A percentile compares a stretch with the other conserved stretches of the same genome.
These are phyloP conservation scores for Oryza meridionalis DNA, from an alignment of 176 grass and related monocot species.

Conservation along the genomic window DNA sequence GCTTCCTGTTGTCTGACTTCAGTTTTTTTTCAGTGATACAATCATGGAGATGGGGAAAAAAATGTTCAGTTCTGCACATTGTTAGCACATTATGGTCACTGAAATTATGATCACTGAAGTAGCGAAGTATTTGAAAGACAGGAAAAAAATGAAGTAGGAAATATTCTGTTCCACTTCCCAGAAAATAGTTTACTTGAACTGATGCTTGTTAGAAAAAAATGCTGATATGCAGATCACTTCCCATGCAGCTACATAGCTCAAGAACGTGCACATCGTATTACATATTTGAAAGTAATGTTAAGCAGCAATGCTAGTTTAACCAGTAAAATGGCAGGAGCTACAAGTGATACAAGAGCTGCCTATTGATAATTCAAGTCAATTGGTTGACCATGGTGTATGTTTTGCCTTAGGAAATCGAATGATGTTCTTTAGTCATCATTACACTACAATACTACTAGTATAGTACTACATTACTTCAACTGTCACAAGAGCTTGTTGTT, in stretches of 20 bases:
- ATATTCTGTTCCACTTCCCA: neutral
- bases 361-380: slow-evolving; percentile 45
- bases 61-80: neutral
- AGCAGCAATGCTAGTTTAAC: slow-evolving; percentile 7
- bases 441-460: slow-evolving; percentile 5
- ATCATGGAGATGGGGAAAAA: neutral
- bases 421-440: slow-evolving; percentile 45
- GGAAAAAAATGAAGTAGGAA: neutral
- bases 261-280: neutral
- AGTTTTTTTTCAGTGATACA: neutral
- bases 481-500: slow-evolving; percentile 17
- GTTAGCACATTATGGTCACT: neutral
- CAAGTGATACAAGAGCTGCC: slow-evolving; percentile 23
- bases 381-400: slow-evolving; percentile 41
- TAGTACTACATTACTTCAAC: slow-evolving; percentile 2
- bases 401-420: slow-evolving; percentile 25
- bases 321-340: neutral
- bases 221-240: neutral
- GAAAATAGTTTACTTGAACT: neutral
- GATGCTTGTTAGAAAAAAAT: neutral
- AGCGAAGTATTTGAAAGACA: neutral
- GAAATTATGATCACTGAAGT: neutral
- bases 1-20: neutral
- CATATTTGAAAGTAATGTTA: neutral
- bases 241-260: neutral